These are phyloP conservation scores for Solanum hybrid DNA, from an alignment of 305 asterid genomes.

Conservation along the genomic window DNA sequence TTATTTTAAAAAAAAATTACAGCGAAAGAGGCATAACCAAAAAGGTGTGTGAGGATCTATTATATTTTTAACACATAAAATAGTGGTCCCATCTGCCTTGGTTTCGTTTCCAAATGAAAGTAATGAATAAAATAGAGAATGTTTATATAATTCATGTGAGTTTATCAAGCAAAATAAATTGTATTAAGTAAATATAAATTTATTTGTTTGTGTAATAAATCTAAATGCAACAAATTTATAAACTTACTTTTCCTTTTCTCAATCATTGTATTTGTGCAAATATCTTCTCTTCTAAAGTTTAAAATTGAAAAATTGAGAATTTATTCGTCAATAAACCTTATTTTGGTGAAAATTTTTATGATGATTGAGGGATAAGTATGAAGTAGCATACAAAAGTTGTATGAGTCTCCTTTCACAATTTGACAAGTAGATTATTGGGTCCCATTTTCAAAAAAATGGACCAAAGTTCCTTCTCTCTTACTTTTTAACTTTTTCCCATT, in stretches of 20 bases:
- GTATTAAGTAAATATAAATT: not conserved
- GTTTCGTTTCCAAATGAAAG: not conserved
- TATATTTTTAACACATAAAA: not conserved
- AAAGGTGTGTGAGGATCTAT: not conserved
- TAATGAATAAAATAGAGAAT: not conserved
- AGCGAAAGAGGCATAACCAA: not conserved
- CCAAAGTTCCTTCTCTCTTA: too few species aligned
- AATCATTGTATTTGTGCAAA: not conserved
- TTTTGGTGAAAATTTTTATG: not conserved
- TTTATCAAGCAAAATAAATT: not conserved
- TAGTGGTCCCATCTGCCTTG: not conserved
- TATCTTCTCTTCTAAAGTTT: not conserved
- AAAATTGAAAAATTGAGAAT: not conserved
- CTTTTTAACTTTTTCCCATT: not conserved
- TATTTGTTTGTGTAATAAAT: not conserved
- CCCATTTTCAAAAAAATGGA: too few species aligned
- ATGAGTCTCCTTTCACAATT: not conserved
- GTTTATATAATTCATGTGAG: not conserved
- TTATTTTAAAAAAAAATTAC: not conserved
- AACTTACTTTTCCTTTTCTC: not conserved
- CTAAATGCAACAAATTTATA: not conserved
- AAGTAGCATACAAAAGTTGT: not conserved
- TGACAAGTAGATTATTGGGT: not conserved
- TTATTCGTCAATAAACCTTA: not conserved
- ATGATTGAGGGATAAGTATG: not conserved